phyloP scores from a whole-genome alignment of 371 early-diverging fungal genomes.

The Choanephora cucurbitarum region DNA sequence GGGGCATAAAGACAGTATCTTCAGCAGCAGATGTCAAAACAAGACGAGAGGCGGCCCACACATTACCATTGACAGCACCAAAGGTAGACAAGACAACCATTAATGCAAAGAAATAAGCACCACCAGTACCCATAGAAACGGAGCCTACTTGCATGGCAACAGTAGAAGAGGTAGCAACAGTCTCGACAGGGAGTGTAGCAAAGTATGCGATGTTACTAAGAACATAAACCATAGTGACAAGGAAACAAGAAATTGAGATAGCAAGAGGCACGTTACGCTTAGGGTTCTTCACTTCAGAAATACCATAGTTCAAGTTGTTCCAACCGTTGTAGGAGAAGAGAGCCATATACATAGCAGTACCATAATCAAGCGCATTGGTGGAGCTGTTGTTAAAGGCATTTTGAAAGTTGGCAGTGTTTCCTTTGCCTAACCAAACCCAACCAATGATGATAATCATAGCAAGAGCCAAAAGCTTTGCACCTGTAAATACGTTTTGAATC shows the following conservation, averaged over 20 bases:
- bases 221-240: slow-evolving; percentile 58
- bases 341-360: slow-evolving; percentile 60
- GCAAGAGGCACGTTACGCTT: slow-evolving; percentile 55
- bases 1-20: slow-evolving; percentile 48
- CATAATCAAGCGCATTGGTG: slow-evolving; percentile 53
- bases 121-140: slow-evolving; percentile 49
- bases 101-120: slow-evolving; percentile 55
- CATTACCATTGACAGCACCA: slow-evolving; percentile 49
- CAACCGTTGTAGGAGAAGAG: slow-evolving; percentile 67
- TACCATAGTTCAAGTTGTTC: slow-evolving; percentile 66
- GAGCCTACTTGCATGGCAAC: slow-evolving; percentile 53
- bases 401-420: slow-evolving; percentile 29
- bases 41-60: slow-evolving; percentile 48
- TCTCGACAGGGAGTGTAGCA: slow-evolving; percentile 46
- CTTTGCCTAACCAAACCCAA: slow-evolving; percentile 40
- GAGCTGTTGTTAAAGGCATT: slow-evolving; percentile 40
- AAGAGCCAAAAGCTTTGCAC: slow-evolving; percentile 38
- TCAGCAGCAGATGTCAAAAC: slow-evolving; percentile 45
- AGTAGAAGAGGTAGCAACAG: slow-evolving; percentile 32
- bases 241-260: slow-evolving; percentile 47
- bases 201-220: slow-evolving; percentile 63
- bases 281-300: slow-evolving; percentile 64
- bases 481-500: slow-evolving; percentile 32
- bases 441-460: slow-evolving; percentile 45
- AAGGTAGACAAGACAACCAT: slow-evolving; percentile 55